Conservation (phyloP, 1,284 basidiomycete genomes). For the Cutaneotrichosporon arboriforme region DNA sequence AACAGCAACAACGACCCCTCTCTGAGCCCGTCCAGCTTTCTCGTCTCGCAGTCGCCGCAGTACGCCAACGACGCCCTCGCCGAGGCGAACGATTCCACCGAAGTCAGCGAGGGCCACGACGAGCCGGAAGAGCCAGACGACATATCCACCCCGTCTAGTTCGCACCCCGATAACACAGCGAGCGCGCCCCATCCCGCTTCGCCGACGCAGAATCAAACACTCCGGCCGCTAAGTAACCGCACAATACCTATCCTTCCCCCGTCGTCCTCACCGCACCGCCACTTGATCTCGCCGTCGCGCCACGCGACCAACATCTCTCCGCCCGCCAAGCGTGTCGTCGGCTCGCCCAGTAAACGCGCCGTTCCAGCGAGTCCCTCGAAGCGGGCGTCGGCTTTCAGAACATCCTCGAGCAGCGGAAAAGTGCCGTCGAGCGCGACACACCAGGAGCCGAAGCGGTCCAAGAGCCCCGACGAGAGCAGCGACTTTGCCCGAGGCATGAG, state of each 20-base stretch:
- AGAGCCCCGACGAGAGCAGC: slow-evolving; percentile 1
- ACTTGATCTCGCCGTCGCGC: not conserved
- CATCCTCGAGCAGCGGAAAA: not conserved
- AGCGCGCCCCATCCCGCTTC: not conserved
- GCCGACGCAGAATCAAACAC: not conserved
- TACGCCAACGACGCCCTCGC: not conserved
- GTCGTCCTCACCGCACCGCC: not conserved
- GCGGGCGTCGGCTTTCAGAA: not conserved
- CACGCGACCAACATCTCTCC: not conserved
- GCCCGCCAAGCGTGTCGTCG: not conserved
- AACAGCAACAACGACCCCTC: not conserved
- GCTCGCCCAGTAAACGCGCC: not conserved
- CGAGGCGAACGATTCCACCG: not conserved
- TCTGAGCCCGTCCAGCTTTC: not conserved
- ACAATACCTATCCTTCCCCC: not conserved
- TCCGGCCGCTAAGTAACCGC: not conserved
- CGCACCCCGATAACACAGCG: not conserved
- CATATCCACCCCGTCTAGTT: not conserved
- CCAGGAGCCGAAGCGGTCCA: not conserved
- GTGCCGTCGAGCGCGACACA: not conserved
- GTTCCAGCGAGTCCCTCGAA: not conserved
- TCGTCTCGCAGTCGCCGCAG: not conserved
- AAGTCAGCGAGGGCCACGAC: not conserved
- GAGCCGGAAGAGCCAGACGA: not conserved
- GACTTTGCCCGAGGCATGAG: slow-evolving; percentile 5